Conservation (phyloP, 352 stramenopile genomes). For the Globisporangium viniferum region DNA sequence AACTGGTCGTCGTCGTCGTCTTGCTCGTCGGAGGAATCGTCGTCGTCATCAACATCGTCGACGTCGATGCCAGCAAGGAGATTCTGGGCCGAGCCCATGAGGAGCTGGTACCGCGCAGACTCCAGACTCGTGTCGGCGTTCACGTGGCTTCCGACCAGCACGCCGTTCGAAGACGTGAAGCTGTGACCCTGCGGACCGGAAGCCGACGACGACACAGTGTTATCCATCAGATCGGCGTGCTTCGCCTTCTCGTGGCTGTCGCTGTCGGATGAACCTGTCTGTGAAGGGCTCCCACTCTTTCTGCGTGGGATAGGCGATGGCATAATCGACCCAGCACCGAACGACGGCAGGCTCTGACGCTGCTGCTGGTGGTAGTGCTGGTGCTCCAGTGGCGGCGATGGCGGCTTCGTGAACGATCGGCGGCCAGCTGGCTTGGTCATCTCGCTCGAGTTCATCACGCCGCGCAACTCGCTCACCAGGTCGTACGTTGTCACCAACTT, state of each 20-base stretch:
- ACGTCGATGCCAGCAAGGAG: slow-evolving; percentile 23
- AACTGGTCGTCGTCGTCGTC: slow-evolving; percentile 37
- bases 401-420: slow-evolving; percentile 29
- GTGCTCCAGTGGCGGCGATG: slow-evolving; percentile 20
- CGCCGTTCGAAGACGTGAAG: slow-evolving; percentile 16
- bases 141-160: slow-evolving; percentile 10
- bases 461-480: slow-evolving; percentile 51
- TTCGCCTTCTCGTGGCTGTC: slow-evolving; percentile 12
- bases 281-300: slow-evolving; percentile 10
- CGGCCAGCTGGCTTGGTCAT: slow-evolving; percentile 27
- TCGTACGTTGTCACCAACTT: slow-evolving; percentile 40
- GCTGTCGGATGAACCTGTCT: slow-evolving; percentile 6
- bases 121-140: slow-evolving; percentile 15
- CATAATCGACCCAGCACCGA: slow-evolving; percentile 7
- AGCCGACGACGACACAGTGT: slow-evolving; percentile 15
- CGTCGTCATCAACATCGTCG: slow-evolving; percentile 26
- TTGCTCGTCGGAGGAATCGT: slow-evolving; percentile 31
- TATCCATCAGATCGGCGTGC: slow-evolving; percentile 10
- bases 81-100: slow-evolving; percentile 14
- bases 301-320: slow-evolving; percentile 13
- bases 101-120: slow-evolving; percentile 13
- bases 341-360: slow-evolving; percentile 15
- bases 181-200: slow-evolving; percentile 10
- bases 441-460: slow-evolving; percentile 71
- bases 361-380: slow-evolving; percentile 2